Conservation (phyloP, 106 monocot genomes). For the Dendrobium chrysotoxum region DNA sequence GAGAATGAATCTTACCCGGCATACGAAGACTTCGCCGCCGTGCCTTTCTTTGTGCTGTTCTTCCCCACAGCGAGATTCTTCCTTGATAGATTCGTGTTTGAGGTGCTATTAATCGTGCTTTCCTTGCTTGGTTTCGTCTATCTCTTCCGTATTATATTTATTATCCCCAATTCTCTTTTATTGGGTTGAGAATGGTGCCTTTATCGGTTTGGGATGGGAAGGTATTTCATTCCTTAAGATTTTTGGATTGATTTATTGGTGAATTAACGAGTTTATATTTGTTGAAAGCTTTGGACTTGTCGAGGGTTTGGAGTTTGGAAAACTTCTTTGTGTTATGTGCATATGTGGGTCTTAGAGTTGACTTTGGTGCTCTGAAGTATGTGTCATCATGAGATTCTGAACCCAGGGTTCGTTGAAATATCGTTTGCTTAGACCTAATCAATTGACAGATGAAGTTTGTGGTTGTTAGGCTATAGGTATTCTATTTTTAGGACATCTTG, state of each 20-base stretch:
- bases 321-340: neutral
- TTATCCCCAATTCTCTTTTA: neutral
- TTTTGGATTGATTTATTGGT: neutral
- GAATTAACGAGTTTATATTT: neutral
- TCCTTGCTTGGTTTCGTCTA: neutral
- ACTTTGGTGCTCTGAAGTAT: neutral
- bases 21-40: conserved; percentile 57
- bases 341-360: neutral
- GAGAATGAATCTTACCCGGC: conserved; percentile 56
- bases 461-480: neutral
- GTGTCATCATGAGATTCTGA: neutral
- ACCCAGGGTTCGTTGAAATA: neutral
- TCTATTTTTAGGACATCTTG: neutral
- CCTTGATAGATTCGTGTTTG: conserved; percentile 81
- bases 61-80: conserved; percentile 75
- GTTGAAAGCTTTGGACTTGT: neutral
- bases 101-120: conserved; percentile 32
- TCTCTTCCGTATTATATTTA: neutral
- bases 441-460: neutral
- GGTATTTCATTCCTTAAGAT: neutral
- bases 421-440: neutral
- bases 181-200: neutral
- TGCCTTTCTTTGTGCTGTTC: conserved; percentile 70
- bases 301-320: neutral
- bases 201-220: neutral